Evolutionary conservation across 2,329 filamentous ascomycete species (phyloP).

Genomic region (Colletotrichum lini): DNA sequence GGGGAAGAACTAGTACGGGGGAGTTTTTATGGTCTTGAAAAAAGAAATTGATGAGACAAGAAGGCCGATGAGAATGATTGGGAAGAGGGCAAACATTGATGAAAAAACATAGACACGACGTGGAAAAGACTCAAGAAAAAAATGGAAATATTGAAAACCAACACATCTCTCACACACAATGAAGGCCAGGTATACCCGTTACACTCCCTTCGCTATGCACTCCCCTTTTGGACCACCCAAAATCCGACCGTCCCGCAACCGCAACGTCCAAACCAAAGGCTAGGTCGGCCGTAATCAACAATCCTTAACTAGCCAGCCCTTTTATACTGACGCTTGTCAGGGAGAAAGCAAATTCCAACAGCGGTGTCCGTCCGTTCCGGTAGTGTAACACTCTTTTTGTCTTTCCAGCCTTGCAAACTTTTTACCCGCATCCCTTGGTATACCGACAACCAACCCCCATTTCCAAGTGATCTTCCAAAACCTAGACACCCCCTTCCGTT

Average conservation of each 20-base stretch:
- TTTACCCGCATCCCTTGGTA: conserved; percentile 50
- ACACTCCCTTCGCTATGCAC: conserved; percentile 62
- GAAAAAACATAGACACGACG: conserved; percentile 35
- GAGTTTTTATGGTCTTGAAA: conserved; percentile 17
- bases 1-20: conserved; percentile 16
- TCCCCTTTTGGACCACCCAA: conserved; percentile 40
- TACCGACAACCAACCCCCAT: conserved; percentile 47
- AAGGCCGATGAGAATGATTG: conserved; percentile 10
- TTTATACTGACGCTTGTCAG: conserved; percentile 45
- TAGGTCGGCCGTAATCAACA: conserved; percentile 41
- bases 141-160: conserved; percentile 34
- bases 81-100: not conserved
- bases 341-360: conserved; percentile 48
- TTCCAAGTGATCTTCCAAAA: conserved; percentile 60
- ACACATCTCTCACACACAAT: conserved; percentile 51
- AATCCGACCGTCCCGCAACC: conserved; percentile 48
- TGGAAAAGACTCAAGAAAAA: conserved; percentile 34
- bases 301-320: conserved; percentile 42
- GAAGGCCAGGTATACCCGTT: conserved; percentile 56
- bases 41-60: not conserved
- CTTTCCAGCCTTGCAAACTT: conserved; percentile 59
- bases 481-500: conserved; percentile 54
- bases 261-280: conserved; percentile 46
- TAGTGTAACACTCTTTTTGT: conserved; percentile 55
- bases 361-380: conserved; percentile 45